Percentiles rank a stretch among this genome's conserved stretches.
Evolutionary conservation across 495 filamentous ascomycete species (phyloP).

Genomic region (Terfezia claveryi): DNA sequence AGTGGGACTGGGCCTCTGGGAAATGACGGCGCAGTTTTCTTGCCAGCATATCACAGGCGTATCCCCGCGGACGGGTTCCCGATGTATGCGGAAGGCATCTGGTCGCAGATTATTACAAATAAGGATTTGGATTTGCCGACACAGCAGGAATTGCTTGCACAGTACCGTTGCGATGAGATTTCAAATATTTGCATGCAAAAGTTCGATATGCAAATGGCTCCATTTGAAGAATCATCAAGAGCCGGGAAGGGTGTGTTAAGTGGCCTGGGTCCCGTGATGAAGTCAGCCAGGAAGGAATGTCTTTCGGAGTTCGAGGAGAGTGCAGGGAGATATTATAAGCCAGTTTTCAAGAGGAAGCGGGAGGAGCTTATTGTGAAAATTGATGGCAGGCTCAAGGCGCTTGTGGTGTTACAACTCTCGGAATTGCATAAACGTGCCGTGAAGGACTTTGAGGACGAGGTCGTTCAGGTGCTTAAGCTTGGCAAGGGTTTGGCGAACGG

Average conservation of each 20-base stretch:
- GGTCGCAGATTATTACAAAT: constrained; percentile 97
- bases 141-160: constrained; percentile 86
- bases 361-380: constrained; percentile 68
- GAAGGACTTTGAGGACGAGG: constrained; percentile 65
- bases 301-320: constrained; percentile 70
- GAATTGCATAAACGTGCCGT: constrained; percentile 82
- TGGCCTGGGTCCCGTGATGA: constrained; percentile 57
- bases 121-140: constrained; percentile 94
- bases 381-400: constrained; percentile 60
- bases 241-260: constrained; percentile 50
- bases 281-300: constrained; percentile 43
- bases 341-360: constrained; percentile 67
- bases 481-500: constrained; percentile 48
- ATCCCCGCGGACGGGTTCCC: constrained; percentile 93
- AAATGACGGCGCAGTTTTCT: constrained; percentile 45
- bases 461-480: constrained; percentile 25
- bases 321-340: constrained; percentile 88
- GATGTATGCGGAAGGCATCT: constrained; percentile 75
- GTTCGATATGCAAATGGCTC: constrained; percentile 62
- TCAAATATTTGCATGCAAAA: constrained; percentile 24
- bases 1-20: background rate
- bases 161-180: constrained; percentile 96
- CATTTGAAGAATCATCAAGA: constrained; percentile 68
- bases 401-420: constrained; percentile 69
- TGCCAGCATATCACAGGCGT: constrained; percentile 83